Evolutionary conservation across 768 basidiomycete genomes (phyloP), one percentile per base, ranked within the genome.

Genomic region (Mycena alexandri): DNA sequence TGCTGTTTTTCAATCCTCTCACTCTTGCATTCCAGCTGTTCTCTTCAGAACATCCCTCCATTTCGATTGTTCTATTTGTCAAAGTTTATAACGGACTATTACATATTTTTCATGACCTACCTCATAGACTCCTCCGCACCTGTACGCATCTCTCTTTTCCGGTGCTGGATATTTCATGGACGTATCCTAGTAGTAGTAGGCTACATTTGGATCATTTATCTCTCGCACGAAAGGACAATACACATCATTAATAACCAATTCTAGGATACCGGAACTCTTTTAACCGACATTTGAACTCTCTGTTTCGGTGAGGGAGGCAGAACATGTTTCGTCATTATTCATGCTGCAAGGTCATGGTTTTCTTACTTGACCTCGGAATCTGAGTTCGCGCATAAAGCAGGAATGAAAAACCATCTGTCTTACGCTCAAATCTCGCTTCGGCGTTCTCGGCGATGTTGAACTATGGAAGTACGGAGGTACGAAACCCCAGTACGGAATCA

Each of bases 11-110:
- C 19, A 43, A 51, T 57, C 55, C 48, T 63, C 56, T 56, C 42
- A 63, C 63, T 60, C 64, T 64, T 17, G 13, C 9, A 57, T 64
- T 70, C 14, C 69, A 93, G 91, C 91, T 73, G 85, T 81, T 70
- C 78, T 87, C 59, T 86, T 94, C 83, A 88, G 87, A 65, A 83
- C 83, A 70, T 83, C 79, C 71, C 75, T 94, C 75, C 83, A 85
- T 72, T 78, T 92, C 74, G 77, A 86, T 63, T 93, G 92, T 83
- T 80, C 87, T 56, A 78, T 93, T 76, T 93, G 92, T 77, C 83
- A 90, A 78, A 86, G 77, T 80, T 79, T 90, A 79, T 91, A 86
- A 85, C 76, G 77, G 78, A 83, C 78, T 79, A 75, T 79, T 79
- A 63, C 51, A 54, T 60, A 64, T 74, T 76, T 79, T n/a, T n/a